Base-by-base conservation (phyloP, 345 rosid species). In the Cardamine chenopodiifolia region DNA sequence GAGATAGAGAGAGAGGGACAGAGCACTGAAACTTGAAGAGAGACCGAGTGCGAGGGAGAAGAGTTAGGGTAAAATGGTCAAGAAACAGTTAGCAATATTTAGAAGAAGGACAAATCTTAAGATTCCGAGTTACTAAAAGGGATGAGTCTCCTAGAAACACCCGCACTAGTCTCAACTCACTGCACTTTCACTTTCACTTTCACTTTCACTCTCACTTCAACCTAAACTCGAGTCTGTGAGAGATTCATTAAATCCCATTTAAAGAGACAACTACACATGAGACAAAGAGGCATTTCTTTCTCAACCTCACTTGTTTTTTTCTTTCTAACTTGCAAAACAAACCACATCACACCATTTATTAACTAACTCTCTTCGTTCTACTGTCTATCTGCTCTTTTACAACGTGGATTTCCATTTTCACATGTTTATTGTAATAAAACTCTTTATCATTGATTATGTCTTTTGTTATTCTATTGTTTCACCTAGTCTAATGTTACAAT, bases 221-320 rank as follows among this genome's bases (percentile, higher is more conserved):
- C 34, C 62, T 48, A 53, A 53, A 61, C 61, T 55, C 63, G 57
- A 53, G 62, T 68, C 50, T 68, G 66, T 59, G 70, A 45, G 32
- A 54, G 26, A 54, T 31, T 54, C 69, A 76, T 5, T 50, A 76
- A 69, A 44, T 69, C 69, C 28, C 71, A 77, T 77, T 82, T 68
- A 77, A 74, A 66, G 73, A 72, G 98, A 92, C 81, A 88, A 85
- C 91, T 63, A 85, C 96, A 71, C 85, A 90, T 87, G 93, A 87
- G 83, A 83, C 88, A 83, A 78, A 78, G 55, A 73, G 82, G 90
- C 70, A 76, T 80, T 62, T 31, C 80, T 62, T 35, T 76, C 65
- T 62, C 52, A 31, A 42, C 57, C 39, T 76, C 74, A 76, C 37
- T 75, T 75, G 68, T 68, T 39, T 85, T 85, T 57, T 74, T 74